Evolutionary conservation across 805 yeast species (phyloP), one percentile per base, ranked within the genome.

Genomic region (Barnettozyma vustinii): DNA sequence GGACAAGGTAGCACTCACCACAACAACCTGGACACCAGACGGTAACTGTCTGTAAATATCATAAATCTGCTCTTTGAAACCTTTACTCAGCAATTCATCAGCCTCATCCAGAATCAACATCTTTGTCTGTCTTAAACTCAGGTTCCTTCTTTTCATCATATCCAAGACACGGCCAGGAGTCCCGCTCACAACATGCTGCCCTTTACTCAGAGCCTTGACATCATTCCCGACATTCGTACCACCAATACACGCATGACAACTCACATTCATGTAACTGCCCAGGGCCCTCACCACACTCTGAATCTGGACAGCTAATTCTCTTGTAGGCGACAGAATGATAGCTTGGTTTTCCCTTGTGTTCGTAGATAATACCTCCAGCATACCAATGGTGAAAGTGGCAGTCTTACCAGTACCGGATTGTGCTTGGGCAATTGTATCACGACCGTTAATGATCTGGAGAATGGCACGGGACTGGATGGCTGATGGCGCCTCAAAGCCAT

Each of bases 401-500:
- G 99, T 94, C 75, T 94, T 94, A 72, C 99, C 99, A 44, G 99
- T 94, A 72, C 99, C 99, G 35, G 97, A 89, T 73, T 94, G 99
- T 51, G 99, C 98, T 74, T 94, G 99, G 52, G 99, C 99, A 55
- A 94, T 81, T 47, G 91, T 95, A 70, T 94, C 99, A 70, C 90
- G 83, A 49, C 97, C 97, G 64, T 83, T 84, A 61, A 90, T 85
- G 69, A 94, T 91, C 68, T 96, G 99, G 72, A 86, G 75, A 60
- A 94, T 94, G 55, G 98, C 99, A 70, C 99, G 83, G 66, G 90
- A 91, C 75, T 94, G 99, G 74, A 94, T 94, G 49, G 98, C 94
- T 48, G 97, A 90, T 57, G 99, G 99, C 47, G 81, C 80, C 74
- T 92, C 98, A 70, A 89, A 94, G 69, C 98, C 97, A 75, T 85